Conservation (phyloP, 371 early-diverging fungal species). For the Amoeboaphelidium occidentale region DNA sequence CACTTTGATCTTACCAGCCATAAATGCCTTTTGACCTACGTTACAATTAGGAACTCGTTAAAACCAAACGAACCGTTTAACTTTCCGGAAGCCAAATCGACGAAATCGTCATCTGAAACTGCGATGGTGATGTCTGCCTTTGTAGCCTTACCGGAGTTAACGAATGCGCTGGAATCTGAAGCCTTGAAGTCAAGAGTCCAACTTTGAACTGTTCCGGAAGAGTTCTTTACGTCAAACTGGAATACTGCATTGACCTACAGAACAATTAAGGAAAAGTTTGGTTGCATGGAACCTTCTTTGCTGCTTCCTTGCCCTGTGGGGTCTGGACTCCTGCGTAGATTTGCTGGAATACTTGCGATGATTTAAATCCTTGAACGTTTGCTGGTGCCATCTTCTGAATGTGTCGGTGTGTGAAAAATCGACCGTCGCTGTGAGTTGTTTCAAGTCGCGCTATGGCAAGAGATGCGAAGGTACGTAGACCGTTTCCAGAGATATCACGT, state of each 20-base stretch:
- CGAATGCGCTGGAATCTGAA: slow-evolving; percentile 15
- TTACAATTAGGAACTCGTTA: neutral
- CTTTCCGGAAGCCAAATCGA: slow-evolving; percentile 54
- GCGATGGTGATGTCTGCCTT: slow-evolving; percentile 30
- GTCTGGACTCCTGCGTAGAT: neutral
- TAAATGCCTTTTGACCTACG: slow-evolving; percentile 44
- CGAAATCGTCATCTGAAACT: slow-evolving; percentile 46
- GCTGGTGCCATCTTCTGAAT: too few relatives aligned
- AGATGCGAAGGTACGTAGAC: too few relatives aligned
- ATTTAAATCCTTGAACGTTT: neutral
- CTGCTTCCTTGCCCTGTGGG: too few relatives aligned
- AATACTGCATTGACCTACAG: neutral
- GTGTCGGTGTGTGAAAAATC: too few relatives aligned
- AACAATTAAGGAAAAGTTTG: too few relatives aligned
- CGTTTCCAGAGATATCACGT: too few relatives aligned
- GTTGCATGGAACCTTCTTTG: too few relatives aligned
- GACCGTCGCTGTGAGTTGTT: too few relatives aligned
- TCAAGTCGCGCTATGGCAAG: too few relatives aligned
- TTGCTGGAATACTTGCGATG: neutral
- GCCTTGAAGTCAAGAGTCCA: slow-evolving; percentile 50
- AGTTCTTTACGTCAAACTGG: neutral
- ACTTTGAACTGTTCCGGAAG: neutral
- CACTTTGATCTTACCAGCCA: slow-evolving; percentile 66
- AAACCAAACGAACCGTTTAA: slow-evolving; percentile 22
- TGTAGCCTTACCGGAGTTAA: slow-evolving; percentile 12